phyloP scores from a whole-genome alignment of 163 green algal genomes.

The Coccomyxa subellipsoidea region DNA sequence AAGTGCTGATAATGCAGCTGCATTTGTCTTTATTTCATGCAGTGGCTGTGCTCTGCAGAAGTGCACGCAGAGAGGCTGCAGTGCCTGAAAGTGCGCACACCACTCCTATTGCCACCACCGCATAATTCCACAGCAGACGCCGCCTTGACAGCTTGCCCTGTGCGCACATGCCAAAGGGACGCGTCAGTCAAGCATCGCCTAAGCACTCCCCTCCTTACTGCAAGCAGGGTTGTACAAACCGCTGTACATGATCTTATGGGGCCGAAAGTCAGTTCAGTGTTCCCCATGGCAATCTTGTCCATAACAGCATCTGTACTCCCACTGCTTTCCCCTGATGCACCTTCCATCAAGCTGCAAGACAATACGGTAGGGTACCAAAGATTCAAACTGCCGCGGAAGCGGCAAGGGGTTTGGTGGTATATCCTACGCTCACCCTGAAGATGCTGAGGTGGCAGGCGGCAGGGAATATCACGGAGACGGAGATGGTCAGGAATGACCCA shows the following conservation, averaged over 20 bases:
- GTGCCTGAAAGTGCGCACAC: conserved; percentile 57
- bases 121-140: conserved; percentile 40
- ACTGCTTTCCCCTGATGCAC: too few species aligned
- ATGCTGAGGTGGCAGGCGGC: conserved; percentile 53
- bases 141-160: conserved; percentile 4
- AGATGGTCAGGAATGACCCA: conserved; percentile 65
- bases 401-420: neutral
- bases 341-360: neutral
- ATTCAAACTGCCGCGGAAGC: neutral
- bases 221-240: too few species aligned
- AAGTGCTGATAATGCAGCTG: too few species aligned
- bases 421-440: conserved; percentile 11
- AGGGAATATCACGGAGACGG: conserved; percentile 63
- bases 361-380: neutral
- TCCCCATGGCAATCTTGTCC: too few species aligned
- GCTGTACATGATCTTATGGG: too few species aligned
- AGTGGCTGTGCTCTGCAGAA: neutral
- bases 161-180: too few species aligned
- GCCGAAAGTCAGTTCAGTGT: too few species aligned
- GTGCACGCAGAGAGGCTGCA: conserved; percentile 25
- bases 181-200: too few species aligned
- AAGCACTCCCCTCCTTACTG: neutral
- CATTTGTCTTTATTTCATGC: neutral
- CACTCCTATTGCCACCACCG: conserved; percentile 48
- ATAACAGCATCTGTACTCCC: neutral